phyloP scores from a whole-genome alignment of 805 yeast species.

The Candida silvicultrix region DNA sequence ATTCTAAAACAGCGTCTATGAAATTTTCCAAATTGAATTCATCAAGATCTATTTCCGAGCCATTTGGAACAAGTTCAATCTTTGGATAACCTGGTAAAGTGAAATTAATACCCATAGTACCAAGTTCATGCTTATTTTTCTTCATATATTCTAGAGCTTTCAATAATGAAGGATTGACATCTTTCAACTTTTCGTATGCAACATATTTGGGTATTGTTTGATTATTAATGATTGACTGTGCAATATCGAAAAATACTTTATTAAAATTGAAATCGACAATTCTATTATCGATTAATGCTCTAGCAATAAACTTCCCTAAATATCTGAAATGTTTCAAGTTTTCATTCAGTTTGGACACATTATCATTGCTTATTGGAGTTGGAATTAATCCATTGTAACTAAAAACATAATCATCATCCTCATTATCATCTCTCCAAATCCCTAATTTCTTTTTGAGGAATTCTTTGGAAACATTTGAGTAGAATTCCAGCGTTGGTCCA shows the following conservation, averaged over 20 bases:
- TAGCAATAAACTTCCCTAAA: slow-evolving; percentile 79
- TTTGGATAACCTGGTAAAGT: slow-evolving; percentile 72
- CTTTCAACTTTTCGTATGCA: slow-evolving; percentile 26
- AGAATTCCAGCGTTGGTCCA: slow-evolving; percentile 95
- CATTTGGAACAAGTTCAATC: slow-evolving; percentile 51
- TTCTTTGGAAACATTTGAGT: slow-evolving; percentile 71
- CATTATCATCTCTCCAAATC: slow-evolving; percentile 60
- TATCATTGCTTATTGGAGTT: slow-evolving; percentile 37
- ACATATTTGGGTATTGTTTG: slow-evolving; percentile 2
- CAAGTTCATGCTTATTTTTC: slow-evolving; percentile 36
- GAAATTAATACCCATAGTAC: slow-evolving; percentile 55
- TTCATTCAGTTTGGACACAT: slow-evolving; percentile 31
- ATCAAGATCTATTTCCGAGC: slow-evolving; percentile 43
- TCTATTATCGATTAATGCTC: slow-evolving; percentile 83
- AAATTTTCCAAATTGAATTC: slow-evolving; percentile 51
- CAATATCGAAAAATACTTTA: slow-evolving; percentile 58
- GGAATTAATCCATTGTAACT: slow-evolving; percentile 66
- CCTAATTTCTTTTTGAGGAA: slow-evolving; percentile 50
- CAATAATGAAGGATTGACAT: slow-evolving; percentile 54
- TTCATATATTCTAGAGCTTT: slow-evolving; percentile 48
- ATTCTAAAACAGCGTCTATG: slow-evolving; percentile 48
- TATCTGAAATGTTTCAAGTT: slow-evolving; percentile 49
- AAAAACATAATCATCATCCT: slow-evolving; percentile 29
- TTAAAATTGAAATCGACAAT: slow-evolving; percentile 79
- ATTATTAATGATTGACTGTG: slow-evolving; percentile 30